Percentiles rank a stretch among this genome's conserved stretches.
Evolutionary conservation across 2,329 filamentous ascomycete genomes (phyloP).

Genomic region (Fusarium sp.): DNA sequence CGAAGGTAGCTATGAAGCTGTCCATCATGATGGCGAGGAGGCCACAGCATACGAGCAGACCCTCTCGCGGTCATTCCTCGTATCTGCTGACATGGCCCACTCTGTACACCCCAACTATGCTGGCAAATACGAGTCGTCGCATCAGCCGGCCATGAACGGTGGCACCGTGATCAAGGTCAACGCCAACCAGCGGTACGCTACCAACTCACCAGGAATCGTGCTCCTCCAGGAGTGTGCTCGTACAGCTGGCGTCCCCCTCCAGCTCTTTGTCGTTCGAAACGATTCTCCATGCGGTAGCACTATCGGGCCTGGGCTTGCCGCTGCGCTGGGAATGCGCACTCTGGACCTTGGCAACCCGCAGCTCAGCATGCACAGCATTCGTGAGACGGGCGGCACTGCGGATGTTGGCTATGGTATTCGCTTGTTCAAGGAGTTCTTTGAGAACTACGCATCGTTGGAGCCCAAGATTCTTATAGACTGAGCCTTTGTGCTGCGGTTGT

Average conservation of each 20-base stretch:
- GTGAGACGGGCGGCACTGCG: constrained; percentile 87
- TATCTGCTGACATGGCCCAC: constrained; percentile 98
- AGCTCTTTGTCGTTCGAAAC: constrained; percentile 96
- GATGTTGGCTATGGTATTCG: constrained; percentile 88
- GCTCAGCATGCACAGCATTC: constrained; percentile 95
- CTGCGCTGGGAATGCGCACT: constrained; percentile 85
- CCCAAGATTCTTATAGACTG: constrained; percentile 84
- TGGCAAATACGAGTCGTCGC: constrained; percentile 88
- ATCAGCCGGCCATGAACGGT: constrained; percentile 95
- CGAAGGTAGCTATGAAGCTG: constrained; percentile 67
- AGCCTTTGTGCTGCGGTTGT: constrained; percentile 2
- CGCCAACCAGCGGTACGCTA: constrained; percentile 95
- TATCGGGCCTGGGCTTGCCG: constrained; percentile 95
- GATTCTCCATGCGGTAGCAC: constrained; percentile 95
- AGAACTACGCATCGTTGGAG: constrained; percentile 83
- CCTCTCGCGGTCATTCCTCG: constrained; percentile 86
- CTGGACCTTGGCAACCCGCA: constrained; percentile 94
- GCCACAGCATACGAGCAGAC: constrained; percentile 93
- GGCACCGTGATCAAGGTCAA: constrained; percentile 98
- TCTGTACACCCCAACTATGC: constrained; percentile 95
- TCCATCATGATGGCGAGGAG: constrained; percentile 67
- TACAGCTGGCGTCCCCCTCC: constrained; percentile 79
- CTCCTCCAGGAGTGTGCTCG: constrained; percentile 87
- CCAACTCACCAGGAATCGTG: constrained; percentile 94
- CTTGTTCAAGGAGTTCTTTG: constrained; percentile 88